A percentile compares a stretch with the other conserved stretches of the same genome.
Evolutionary conservation across 768 basidiomycete genomes (phyloP).

Genomic region (Podaxis sp.): DNA sequence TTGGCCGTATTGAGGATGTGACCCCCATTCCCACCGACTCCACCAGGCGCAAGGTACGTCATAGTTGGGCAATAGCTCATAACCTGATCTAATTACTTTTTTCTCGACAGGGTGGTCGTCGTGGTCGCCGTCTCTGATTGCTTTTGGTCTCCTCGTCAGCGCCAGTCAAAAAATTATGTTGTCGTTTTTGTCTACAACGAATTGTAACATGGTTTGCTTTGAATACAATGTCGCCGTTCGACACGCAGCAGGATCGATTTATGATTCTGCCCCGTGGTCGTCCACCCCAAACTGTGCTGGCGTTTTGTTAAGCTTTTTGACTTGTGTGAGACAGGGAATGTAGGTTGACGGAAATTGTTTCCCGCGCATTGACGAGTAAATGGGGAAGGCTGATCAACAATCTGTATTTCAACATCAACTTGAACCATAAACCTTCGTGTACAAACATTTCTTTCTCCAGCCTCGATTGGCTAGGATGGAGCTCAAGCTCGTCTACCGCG

Average conservation of each 20-base stretch:
- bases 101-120: conserved; percentile 82
- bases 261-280: conserved; percentile 79
- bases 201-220: conserved; percentile 24
- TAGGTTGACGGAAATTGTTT: not conserved
- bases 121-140: conserved; percentile 89
- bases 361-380: not conserved
- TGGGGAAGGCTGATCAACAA: not conserved
- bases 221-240: conserved; percentile 75
- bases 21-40: conserved; percentile 97
- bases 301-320: conserved; percentile 15
- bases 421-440: not conserved
- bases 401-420: not conserved
- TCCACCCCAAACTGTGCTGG: conserved; percentile 29
- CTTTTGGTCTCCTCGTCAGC: conserved; percentile 15
- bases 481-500: conserved; percentile 50
- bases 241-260: conserved; percentile 68
- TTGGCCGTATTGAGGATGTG: conserved; percentile 97
- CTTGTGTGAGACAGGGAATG: not conserved
- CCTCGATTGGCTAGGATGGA: conserved; percentile 28
- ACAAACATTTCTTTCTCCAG: not conserved
- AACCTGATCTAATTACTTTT: not conserved
- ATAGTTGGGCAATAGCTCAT: not conserved
- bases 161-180: conserved; percentile 16
- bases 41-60: conserved; percentile 88
- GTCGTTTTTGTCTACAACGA: conserved; percentile 17